Evolutionary conservation across 164 flowering plant genomes (phyloP).

Genomic region (Dillenia turbinata): DNA sequence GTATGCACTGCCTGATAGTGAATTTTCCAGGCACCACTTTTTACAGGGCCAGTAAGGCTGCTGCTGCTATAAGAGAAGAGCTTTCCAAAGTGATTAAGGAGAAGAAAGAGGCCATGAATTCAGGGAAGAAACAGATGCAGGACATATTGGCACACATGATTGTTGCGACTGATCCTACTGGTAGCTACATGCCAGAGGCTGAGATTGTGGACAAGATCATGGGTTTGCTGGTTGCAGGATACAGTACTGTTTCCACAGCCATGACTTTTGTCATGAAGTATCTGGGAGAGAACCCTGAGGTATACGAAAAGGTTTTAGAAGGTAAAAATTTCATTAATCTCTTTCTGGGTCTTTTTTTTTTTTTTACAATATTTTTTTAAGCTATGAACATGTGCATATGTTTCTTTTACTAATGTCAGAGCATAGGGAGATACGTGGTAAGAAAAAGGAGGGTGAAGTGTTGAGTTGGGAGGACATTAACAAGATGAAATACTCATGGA

Average conservation of each 20-base stretch:
- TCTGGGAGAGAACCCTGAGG: conserved; percentile 27
- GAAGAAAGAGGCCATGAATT: conserved; percentile 18
- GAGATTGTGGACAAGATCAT: conserved; percentile 42
- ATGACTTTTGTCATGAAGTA: conserved; percentile 36
- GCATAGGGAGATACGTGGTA: conserved; percentile 18
- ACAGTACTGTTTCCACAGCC: conserved; percentile 26
- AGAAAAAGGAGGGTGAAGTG: conserved; percentile 13
- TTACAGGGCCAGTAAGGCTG: conserved; percentile 21
- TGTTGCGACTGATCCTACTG: conserved; percentile 19
- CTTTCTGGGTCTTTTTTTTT: no score
- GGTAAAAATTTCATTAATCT: conserved; percentile 15
- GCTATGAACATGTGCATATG: no score
- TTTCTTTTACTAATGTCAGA: conserved; percentile 6
- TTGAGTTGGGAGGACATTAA: conserved; percentile 20
- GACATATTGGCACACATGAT: conserved; percentile 40
- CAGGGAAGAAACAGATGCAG: conserved; percentile 9
- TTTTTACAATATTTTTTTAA: no score
- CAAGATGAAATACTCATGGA: conserved; percentile 20
- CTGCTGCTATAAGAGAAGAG: conserved; percentile 21
- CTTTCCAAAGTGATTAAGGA: conserved; percentile 19
- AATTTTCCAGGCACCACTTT: conserved; percentile 36
- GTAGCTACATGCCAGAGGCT: conserved; percentile 25
- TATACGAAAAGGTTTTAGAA: conserved; percentile 17
- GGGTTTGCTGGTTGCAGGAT: conserved; percentile 31
- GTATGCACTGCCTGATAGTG: conserved; percentile 22